Percentiles rank a stretch among this genome's conserved stretches.
Conservation (phyloP, 2,329 filamentous ascomycete species). For the Iodosphaeria phyllophila region DNA sequence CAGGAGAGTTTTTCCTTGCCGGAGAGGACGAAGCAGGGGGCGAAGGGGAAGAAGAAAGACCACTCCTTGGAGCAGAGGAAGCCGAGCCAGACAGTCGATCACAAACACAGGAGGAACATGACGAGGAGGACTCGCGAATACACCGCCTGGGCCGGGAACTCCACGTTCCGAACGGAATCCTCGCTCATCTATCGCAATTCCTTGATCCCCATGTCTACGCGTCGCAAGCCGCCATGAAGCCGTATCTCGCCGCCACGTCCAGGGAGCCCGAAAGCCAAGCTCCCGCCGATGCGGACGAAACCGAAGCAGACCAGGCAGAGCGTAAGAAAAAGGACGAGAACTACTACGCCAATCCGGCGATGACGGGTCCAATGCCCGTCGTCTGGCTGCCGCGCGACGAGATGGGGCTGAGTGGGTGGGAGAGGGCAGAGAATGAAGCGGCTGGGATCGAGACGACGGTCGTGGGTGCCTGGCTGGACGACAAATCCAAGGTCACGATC, state of each 20-base stretch:
- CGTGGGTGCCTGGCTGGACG: conserved; percentile 38
- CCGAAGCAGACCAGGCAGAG: no score
- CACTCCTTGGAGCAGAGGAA: conserved; percentile 7
- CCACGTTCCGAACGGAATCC: conserved; percentile 6
- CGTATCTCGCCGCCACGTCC: conserved; percentile 6
- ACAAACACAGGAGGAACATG: conserved; percentile 7
- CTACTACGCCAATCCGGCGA: conserved; percentile 14
- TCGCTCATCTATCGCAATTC: conserved; percentile 10
- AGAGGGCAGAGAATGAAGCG: conserved; percentile 36
- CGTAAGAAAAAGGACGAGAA: no score
- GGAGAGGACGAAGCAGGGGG: no score
- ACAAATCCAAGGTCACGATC: conserved; percentile 20
- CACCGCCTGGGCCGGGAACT: conserved; percentile 8
- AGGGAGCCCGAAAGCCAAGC: conserved; percentile 4
- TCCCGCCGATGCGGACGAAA: no score
- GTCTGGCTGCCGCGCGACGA: conserved; percentile 49
- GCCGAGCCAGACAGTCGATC: conserved; percentile 1
- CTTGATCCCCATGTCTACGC: conserved; percentile 11
- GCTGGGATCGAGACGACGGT: conserved; percentile 48
- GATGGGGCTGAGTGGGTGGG: conserved; percentile 38
- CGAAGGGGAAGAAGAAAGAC: conserved; percentile 7
- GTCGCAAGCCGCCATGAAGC: conserved; percentile 10
- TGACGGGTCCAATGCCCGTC: conserved; percentile 26
- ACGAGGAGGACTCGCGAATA: conserved; percentile 7
- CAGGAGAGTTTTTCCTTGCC: conserved; percentile 8